Base-by-base conservation (phyloP, 2,329 filamentous ascomycete species). In the Paecilomyces formosus region DNA sequence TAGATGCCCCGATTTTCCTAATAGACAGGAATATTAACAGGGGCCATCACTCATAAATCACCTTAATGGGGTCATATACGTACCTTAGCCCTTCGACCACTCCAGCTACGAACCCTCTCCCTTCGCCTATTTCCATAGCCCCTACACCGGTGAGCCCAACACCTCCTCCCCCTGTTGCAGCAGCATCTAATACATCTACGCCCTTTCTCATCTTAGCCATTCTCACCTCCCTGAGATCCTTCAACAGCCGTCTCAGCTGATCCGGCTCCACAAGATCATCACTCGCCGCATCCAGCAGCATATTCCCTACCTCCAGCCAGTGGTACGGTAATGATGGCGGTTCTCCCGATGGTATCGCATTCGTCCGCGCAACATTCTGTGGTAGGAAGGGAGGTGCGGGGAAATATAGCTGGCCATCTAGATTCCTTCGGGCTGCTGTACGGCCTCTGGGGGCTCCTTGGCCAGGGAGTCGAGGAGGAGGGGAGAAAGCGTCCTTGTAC, bases 101-200 rank as follows among this genome's bases (percentile, higher is more conserved):
- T 0, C 89, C 90, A 1, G 85, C 81, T 61, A 97, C 85, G 69
- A 97, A 96, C 0, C 86, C 87, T 66, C 93, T 83, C 57, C 87
- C 89, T 77, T 97, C 93, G 0, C 89, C 88, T 54, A 97, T 80
- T 78, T 99, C 94, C 88, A 97, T 92, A 1, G 90, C 90, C 1
- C 94, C 94, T 0, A 97, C 89, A 22, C 93, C 93, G 54, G 86
- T 87, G 70, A 88, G 78, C 58, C 88, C 82, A 58, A 90, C 84
- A n/a, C 92, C 86, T 8, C 83, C 88, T 21, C 83, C 84, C 12
- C 68, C 72, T 28, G 65, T 69, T 11, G 74, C 70, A 7, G 74
- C 74, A 35, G 70, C 70, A 66, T 92, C 89, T 55, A 96, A 75
- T 45, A 86, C 83, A 39, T 85, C 83, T 13, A 90, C 86, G 62